These are phyloP conservation scores for Cenchrus americanus DNA, from an alignment of 176 grass and related monocot species.

Conservation along the genomic window DNA sequence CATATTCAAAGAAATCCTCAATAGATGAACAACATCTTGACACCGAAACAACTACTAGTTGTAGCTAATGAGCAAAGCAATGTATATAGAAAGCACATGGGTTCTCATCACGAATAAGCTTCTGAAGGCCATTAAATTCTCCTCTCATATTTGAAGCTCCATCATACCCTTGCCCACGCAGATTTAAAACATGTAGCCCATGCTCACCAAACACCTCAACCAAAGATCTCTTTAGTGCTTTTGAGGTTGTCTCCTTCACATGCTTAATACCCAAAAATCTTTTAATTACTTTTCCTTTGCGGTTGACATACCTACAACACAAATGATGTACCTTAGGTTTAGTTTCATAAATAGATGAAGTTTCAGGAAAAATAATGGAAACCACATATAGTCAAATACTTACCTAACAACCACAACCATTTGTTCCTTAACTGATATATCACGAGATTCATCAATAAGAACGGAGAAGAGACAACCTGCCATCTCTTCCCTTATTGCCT, in stretches of 20 bases:
- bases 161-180: background rate
- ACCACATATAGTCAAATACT: background rate
- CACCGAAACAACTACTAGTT: background rate
- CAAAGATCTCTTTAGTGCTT: background rate
- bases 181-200: background rate
- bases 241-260: background rate
- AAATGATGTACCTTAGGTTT: background rate
- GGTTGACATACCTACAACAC: background rate
- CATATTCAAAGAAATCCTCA: background rate
- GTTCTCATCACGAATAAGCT: background rate
- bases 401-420: background rate
- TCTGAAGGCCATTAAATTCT: background rate
- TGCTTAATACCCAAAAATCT: background rate
- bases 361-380: background rate
- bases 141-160: conserved; percentile 1
- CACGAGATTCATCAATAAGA: background rate
- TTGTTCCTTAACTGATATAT: conserved; percentile 3
- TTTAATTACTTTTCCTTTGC: background rate
- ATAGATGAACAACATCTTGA: background rate
- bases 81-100: background rate
- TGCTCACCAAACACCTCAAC: background rate
- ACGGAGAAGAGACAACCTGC: background rate
- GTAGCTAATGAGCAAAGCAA: background rate
- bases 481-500: background rate
- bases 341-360: background rate